Evolutionary conservation across 805 yeast species (phyloP), one percentile per base, ranked within the genome.

Genomic region (Lipomyces sp.): DNA sequence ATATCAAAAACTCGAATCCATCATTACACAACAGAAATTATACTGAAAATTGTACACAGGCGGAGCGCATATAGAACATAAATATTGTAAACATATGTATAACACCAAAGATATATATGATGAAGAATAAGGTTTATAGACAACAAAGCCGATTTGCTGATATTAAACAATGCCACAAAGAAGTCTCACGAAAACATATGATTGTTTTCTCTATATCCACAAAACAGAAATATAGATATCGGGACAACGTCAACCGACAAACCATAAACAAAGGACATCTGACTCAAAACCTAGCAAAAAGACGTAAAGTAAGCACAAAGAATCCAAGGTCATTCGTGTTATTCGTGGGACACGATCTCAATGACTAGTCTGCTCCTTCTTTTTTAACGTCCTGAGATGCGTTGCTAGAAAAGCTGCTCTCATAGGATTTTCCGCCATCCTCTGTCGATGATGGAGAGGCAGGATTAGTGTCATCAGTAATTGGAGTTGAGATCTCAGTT

Each of bases 361-460:
- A 33, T 15, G 8, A 11, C 42, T n/a, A 15, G 35, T 29, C 42
- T 6, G 35, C 10, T 24, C 42, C 37, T 56, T n/a, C 51, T n/a
- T 37, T 30, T 34, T 34, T 29, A 15, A 56, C n/a, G 3, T 42
- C 48, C n/a, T 42, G 48, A 18, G 56, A 57, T 13, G 37, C n/a
- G 5, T 57, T 59, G 39, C 65, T 65, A 3, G 65, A 55, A 32
- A 62, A 62, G 34, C 66, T 63, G 57, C 57, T 57, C 35, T 39
- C 60, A 24, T 18, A 39, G 4, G 56, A 57, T 18, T 58, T 32
- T 62, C 62, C 39, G 66, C 53, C 35, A 50, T 64, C 67, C 48
- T 42, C 48, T 35, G 56, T 59, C 24, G 64, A 64, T 8, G 62
- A n/a, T 8, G 67, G 67, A 50, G 64, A 62, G n/a, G 60, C 59